phyloP scores from a whole-genome alignment of 225 moss, liverwort and hornwort species.

The Physcomitrellopsis africana region DNA sequence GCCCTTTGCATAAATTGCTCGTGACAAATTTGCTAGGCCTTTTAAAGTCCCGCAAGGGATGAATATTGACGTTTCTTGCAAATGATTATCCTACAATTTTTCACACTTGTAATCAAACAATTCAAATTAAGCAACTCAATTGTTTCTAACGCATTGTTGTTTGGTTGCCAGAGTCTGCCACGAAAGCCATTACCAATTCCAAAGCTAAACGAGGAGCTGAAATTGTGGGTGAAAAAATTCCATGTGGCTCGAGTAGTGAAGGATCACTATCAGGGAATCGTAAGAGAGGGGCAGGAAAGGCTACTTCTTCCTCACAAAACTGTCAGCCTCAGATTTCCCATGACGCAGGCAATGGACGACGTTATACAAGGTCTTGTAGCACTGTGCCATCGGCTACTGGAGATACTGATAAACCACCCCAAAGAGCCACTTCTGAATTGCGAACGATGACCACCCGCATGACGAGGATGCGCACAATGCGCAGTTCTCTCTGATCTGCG shows the following conservation, averaged over 20 bases:
- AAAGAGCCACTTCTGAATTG: conserved; percentile 19
- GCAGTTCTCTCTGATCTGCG: conserved; percentile 28
- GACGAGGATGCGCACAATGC: conserved; percentile 39
- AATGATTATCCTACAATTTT: too few relatives aligned
- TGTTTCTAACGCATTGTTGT: conserved; percentile 6
- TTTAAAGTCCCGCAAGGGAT: not conserved
- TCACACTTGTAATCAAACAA: too few relatives aligned
- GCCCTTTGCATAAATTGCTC: not conserved
- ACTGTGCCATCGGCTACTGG: conserved; percentile 18
- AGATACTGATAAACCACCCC: conserved; percentile 10
- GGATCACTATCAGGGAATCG: conserved; percentile 1
- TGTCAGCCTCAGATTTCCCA: conserved; percentile 21
- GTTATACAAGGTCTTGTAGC: conserved; percentile 39
- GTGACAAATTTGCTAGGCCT: not conserved
- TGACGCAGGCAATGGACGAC: conserved; percentile 24
- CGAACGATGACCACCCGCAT: conserved; percentile 26
- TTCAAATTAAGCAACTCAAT: too few relatives aligned
- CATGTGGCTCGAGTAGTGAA: conserved; percentile 27
- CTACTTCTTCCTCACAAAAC: conserved; percentile 11
- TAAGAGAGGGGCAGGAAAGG: conserved; percentile 29
- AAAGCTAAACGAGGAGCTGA: conserved; percentile 20
- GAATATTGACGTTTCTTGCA: too few relatives aligned
- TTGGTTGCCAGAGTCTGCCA: conserved; percentile 27
- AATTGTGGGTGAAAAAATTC: conserved; percentile 21
- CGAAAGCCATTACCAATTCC: conserved; percentile 29